Conservation (phyloP, 2,329 filamentous ascomycete genomes). For the Fonsecaea monophora region DNA sequence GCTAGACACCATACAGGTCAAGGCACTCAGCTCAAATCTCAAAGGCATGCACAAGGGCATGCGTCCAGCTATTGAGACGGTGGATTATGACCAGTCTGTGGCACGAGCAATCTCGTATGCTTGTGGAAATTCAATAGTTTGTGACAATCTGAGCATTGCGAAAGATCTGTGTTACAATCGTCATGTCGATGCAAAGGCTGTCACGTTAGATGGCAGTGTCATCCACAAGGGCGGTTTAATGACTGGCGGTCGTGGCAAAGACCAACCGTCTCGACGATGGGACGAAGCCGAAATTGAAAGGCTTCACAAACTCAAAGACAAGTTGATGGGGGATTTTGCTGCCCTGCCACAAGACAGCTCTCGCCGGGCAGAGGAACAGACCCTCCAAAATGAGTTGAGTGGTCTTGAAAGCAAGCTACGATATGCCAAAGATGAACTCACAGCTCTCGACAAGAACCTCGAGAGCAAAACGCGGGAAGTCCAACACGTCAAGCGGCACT, state of each 20-base stretch:
- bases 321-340: slow-evolving; percentile 77
- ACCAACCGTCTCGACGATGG: slow-evolving; percentile 74
- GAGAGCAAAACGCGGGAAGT: slow-evolving; percentile 83
- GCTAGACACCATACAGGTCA: slow-evolving; percentile 95
- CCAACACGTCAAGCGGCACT: slow-evolving; percentile 72
- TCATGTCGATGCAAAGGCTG: slow-evolving; percentile 87
- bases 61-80: slow-evolving; percentile 90
- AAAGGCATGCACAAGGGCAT: slow-evolving; percentile 85
- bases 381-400: slow-evolving; percentile 76
- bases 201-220: slow-evolving; percentile 92
- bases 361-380: slow-evolving; percentile 77
- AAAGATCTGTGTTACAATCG: slow-evolving; percentile 88
- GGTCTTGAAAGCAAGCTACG: slow-evolving; percentile 78
- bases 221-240: slow-evolving; percentile 97
- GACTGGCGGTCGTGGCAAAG: slow-evolving; percentile 88
- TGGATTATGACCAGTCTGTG: slow-evolving; percentile 87
- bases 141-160: slow-evolving; percentile 83
- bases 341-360: slow-evolving; percentile 80
- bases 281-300: slow-evolving; percentile 90
- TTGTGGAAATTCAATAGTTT: slow-evolving; percentile 93
- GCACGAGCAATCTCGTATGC: slow-evolving; percentile 94
- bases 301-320: slow-evolving; percentile 76
- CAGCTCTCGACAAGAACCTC: slow-evolving; percentile 80
- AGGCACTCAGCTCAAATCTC: slow-evolving; percentile 84
- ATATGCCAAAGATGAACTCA: slow-evolving; percentile 76